Evolutionary conservation across 2,329 filamentous ascomycete genomes (phyloP).

Genomic region (Penicillium sp.): DNA sequence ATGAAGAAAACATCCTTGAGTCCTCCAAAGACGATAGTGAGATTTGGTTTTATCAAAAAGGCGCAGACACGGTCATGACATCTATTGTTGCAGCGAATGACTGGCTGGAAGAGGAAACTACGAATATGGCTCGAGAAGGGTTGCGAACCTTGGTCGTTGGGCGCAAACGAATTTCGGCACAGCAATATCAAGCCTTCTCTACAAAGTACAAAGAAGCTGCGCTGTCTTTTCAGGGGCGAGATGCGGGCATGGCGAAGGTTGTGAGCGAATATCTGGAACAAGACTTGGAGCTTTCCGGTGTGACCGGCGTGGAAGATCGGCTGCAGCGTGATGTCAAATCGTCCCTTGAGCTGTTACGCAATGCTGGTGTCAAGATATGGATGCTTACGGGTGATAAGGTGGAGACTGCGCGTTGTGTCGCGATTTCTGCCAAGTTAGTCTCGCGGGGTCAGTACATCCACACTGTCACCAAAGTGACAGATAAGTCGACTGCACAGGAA

Average conservation of each 20-base stretch:
- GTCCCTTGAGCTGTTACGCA: conserved; percentile 88
- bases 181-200: conserved; percentile 80
- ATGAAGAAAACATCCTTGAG: conserved; percentile 53
- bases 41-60: conserved; percentile 98
- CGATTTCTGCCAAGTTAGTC: conserved; percentile 90
- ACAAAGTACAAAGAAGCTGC: conserved; percentile 74
- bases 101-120: conserved; percentile 97
- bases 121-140: conserved; percentile 98
- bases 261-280: conserved; percentile 79
- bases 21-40: conserved; percentile 62
- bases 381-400: conserved; percentile 99
- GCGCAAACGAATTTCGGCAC: conserved; percentile 75
- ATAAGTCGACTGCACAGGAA: conserved; percentile 81
- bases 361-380: conserved; percentile 98
- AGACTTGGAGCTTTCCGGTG: conserved; percentile 89
- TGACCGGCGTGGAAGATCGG: conserved; percentile 97
- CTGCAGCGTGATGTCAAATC: conserved; percentile 94
- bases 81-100: conserved; percentile 92
- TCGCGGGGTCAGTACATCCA: conserved; percentile 93
- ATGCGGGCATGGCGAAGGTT: conserved; percentile 75
- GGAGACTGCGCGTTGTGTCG: conserved; percentile 94
- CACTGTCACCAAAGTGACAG: conserved; percentile 80
- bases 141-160: conserved; percentile 91
- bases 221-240: conserved; percentile 74
- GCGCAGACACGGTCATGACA: conserved; percentile 97